Conservation (phyloP, 495 filamentous ascomycete species). For the Neurospora sublineolata region DNA sequence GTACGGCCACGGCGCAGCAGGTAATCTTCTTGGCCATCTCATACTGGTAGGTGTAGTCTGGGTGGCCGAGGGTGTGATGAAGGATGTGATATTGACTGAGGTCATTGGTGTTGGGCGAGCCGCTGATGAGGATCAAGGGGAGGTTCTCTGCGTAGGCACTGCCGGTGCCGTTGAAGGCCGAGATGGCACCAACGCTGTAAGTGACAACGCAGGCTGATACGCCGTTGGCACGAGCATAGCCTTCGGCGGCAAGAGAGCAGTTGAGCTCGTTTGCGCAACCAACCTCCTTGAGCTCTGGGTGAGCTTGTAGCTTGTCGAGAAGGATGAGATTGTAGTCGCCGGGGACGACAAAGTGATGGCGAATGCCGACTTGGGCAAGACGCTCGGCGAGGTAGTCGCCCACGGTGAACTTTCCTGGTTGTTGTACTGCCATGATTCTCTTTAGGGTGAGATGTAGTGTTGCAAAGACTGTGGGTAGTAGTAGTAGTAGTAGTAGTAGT, state of each 20-base stretch:
- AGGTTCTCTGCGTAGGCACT: slow-evolving; percentile 62
- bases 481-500: background rate
- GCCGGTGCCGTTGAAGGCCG: slow-evolving; percentile 56
- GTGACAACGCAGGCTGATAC: slow-evolving; percentile 60
- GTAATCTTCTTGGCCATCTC: slow-evolving; percentile 56
- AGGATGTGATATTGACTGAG: slow-evolving; percentile 51
- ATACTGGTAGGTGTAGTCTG: slow-evolving; percentile 58
- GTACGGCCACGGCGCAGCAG: slow-evolving; percentile 53
- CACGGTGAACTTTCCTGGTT: slow-evolving; percentile 16
- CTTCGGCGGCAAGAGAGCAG: slow-evolving; percentile 64
- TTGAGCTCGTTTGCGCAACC: slow-evolving; percentile 71
- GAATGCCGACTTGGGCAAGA: slow-evolving; percentile 54
- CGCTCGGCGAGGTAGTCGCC: slow-evolving; percentile 56
- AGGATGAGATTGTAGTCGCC: slow-evolving; percentile 62
- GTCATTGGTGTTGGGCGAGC: slow-evolving; percentile 44
- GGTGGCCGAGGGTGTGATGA: slow-evolving; percentile 82
- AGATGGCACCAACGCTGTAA: slow-evolving; percentile 65
- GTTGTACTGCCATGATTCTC: background rate
- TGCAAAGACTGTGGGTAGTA: background rate
- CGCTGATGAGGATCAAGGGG: slow-evolving; percentile 67
- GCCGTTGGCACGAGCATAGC: slow-evolving; percentile 62
- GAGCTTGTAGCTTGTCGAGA: slow-evolving; percentile 49
- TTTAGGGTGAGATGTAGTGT: background rate
- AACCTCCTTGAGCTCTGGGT: slow-evolving; percentile 49
- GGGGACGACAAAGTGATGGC: slow-evolving; percentile 52